Conservation (phyloP, 306 rosid species). For the Medicago lupulina region DNA sequence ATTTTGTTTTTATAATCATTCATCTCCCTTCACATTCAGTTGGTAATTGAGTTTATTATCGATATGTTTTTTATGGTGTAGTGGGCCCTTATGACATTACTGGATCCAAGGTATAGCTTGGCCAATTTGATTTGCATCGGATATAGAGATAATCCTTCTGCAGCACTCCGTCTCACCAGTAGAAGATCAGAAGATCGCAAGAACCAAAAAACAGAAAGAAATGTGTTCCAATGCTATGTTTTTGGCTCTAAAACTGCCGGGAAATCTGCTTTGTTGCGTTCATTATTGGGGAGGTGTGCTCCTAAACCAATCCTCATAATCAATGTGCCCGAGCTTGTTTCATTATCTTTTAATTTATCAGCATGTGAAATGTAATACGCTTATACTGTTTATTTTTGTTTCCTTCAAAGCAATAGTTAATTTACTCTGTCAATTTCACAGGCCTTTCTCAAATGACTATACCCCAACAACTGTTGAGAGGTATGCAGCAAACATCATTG, state of each 20-base stretch:
- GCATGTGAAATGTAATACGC: slow-evolving; percentile 15
- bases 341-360: slow-evolving; percentile 23
- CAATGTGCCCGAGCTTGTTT: slow-evolving; percentile 28
- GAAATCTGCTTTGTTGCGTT: slow-evolving; percentile 76
- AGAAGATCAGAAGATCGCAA: slow-evolving; percentile 71
- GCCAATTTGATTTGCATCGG: slow-evolving; percentile 87
- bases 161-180: slow-evolving; percentile 66
- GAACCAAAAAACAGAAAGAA: slow-evolving; percentile 75
- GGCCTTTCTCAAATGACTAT: slow-evolving; percentile 70
- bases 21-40: slow-evolving; percentile 26
- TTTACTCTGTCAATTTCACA: slow-evolving; percentile 37
- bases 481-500: slow-evolving; percentile 67
- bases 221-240: slow-evolving; percentile 83
- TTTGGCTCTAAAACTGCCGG: slow-evolving; percentile 88
- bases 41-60: slow-evolving; percentile 31
- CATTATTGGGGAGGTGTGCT: slow-evolving; percentile 79
- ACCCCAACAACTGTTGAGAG: slow-evolving; percentile 61
- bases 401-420: slow-evolving; percentile 40
- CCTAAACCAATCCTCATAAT: slow-evolving; percentile 37
- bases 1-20: slow-evolving; percentile 6
- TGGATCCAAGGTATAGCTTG: slow-evolving; percentile 73
- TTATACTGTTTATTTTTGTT: slow-evolving; percentile 36
- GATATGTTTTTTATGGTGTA: slow-evolving; percentile 49
- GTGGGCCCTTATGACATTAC: slow-evolving; percentile 91
- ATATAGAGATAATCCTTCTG: slow-evolving; percentile 67